Conservation (phyloP, 768 basidiomycete species). For the Crepidotus variabilis region DNA sequence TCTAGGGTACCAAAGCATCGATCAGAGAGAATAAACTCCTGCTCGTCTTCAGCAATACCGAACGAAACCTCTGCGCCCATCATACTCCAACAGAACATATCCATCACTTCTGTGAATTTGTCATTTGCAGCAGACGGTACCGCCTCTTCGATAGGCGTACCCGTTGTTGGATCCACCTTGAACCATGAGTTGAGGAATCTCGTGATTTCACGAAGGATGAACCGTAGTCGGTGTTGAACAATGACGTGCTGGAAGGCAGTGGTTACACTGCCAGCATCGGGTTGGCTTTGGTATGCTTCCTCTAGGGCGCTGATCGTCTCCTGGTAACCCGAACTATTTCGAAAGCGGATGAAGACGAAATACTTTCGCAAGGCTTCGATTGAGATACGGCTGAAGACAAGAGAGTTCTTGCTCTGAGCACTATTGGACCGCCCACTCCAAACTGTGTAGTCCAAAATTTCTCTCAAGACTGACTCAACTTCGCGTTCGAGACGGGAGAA, state of each 20-base stretch:
- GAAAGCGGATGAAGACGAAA: slow-evolving; percentile 53
- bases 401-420: slow-evolving; percentile 19
- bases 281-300: slow-evolving; percentile 14
- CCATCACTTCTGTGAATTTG: slow-evolving; percentile 30
- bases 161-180: slow-evolving; percentile 7
- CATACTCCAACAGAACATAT: slow-evolving; percentile 45
- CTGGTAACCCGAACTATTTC: slow-evolving; percentile 47
- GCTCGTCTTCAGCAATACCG: slow-evolving; percentile 48
- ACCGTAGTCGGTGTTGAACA: slow-evolving; percentile 25
- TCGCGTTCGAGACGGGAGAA: slow-evolving; percentile 41
- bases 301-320: slow-evolving; percentile 31
- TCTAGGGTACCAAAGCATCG: slow-evolving; percentile 51
- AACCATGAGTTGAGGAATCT: slow-evolving; percentile 27
- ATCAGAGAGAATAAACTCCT: slow-evolving; percentile 55
- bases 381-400: slow-evolving; percentile 24
- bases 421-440: slow-evolving; percentile 15
- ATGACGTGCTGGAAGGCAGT: slow-evolving; percentile 27
- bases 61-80: slow-evolving; percentile 49
- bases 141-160: slow-evolving; percentile 9
- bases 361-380: slow-evolving; percentile 43
- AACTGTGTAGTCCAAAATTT: slow-evolving; percentile 30
- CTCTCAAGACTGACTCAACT: slow-evolving; percentile 34
- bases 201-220: slow-evolving; percentile 28
- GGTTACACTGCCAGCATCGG: slow-evolving; percentile 19
- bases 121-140: slow-evolving; percentile 8